Evolutionary conservation across 78 protist species (phyloP).

Genomic region (Emiliania huxleyi): DNA sequence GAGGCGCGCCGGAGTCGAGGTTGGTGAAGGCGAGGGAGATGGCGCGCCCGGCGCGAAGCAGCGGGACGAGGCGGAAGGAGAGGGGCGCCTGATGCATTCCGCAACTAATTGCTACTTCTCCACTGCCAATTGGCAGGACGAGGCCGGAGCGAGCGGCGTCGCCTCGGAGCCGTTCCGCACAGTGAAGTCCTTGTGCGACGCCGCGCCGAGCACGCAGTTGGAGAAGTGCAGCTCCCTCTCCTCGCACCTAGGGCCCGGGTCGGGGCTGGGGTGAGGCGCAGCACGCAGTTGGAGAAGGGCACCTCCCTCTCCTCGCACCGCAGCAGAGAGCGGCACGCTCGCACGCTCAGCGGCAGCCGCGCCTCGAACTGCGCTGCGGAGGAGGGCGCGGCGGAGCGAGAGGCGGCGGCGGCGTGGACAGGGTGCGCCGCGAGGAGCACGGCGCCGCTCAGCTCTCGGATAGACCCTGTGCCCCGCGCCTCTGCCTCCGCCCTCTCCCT

Average conservation of each 20-base stretch:
- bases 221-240: slow-evolving; percentile 58
- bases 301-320: background rate
- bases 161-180: slow-evolving; percentile 75
- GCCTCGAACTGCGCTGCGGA: too few relatives aligned
- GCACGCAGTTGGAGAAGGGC: background rate
- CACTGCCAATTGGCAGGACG: too few relatives aligned
- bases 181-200: slow-evolving; percentile 66
- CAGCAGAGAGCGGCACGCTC: background rate
- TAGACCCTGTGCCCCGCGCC: too few relatives aligned
- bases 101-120: too few relatives aligned
- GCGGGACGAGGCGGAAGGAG: background rate
- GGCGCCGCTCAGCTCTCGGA: too few relatives aligned
- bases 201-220: slow-evolving; percentile 56
- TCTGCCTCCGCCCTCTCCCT: too few relatives aligned
- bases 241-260: too few relatives aligned
- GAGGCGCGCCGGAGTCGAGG: slow-evolving; percentile 49
- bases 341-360: background rate
- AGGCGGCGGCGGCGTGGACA: too few relatives aligned
- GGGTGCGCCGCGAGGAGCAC: too few relatives aligned
- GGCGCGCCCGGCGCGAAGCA: background rate
- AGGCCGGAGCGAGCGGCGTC: too few relatives aligned
- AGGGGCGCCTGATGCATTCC: too few relatives aligned
- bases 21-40: slow-evolving; percentile 52
- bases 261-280: slow-evolving; percentile 43
- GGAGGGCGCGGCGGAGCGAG: too few relatives aligned